Percentiles rank a stretch among this genome's conserved stretches.
Evolutionary conservation across 345 rosid genomes (phyloP).

Genomic region (Laguncularia racemosa): DNA sequence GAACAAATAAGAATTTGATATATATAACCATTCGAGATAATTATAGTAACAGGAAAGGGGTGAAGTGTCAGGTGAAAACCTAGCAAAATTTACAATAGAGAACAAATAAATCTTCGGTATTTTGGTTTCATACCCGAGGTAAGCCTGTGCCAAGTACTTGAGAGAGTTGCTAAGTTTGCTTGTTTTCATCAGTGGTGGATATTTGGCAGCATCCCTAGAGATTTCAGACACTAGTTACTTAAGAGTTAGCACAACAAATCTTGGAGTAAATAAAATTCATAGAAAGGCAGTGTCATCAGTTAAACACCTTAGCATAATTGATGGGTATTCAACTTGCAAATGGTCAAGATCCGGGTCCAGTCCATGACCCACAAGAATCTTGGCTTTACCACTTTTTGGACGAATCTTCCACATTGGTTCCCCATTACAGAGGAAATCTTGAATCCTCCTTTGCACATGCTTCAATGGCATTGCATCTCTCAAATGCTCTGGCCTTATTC

Average conservation of each 20-base stretch:
- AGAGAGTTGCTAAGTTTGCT: constrained; percentile 95
- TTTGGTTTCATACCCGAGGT: constrained; percentile 51
- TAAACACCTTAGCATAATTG: constrained; percentile 60
- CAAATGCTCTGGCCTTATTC: constrained; percentile 65
- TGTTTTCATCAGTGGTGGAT: constrained; percentile 91
- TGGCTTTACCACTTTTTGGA: constrained; percentile 62
- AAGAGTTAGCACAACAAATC: not conserved
- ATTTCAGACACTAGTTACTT: not conserved
- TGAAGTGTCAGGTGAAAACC: too few species aligned
- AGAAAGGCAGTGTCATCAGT: not conserved
- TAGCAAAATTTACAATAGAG: too few species aligned
- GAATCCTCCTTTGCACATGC: constrained; percentile 71
- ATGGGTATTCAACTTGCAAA: constrained; percentile 75
- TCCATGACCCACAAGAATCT: constrained; percentile 93
- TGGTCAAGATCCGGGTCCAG: constrained; percentile 71
- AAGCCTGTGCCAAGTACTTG: constrained; percentile 75
- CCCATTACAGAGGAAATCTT: constrained; percentile 82
- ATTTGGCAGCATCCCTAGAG: constrained; percentile 72
- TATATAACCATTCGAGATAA: not conserved
- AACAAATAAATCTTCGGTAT: too few species aligned
- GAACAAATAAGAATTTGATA: not conserved
- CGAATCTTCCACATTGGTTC: constrained; percentile 91
- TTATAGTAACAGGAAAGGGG: too few species aligned
- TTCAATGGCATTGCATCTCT: constrained; percentile 66
- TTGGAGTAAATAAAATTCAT: not conserved